phyloP scores from a whole-genome alignment of 129 eudicot genomes.

The Arctium minus region DNA sequence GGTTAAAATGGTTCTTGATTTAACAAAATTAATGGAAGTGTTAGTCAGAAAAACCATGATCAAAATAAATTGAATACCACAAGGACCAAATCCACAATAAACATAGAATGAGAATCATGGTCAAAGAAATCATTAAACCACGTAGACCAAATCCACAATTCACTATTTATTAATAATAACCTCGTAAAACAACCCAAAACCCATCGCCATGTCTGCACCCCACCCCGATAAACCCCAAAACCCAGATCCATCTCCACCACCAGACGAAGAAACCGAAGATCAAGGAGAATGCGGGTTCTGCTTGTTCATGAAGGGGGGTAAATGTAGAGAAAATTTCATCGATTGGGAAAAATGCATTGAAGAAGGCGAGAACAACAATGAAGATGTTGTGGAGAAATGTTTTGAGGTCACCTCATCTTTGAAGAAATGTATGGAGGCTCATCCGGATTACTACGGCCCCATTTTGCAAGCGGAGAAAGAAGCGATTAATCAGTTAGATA shows the following conservation, averaged over 20 bases:
- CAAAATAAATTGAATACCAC: no score
- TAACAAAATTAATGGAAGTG: no score
- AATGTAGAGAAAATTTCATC: conserved; percentile 45
- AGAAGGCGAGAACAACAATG: conserved; percentile 64
- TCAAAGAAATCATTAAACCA: no score
- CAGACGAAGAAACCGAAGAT: neutral
- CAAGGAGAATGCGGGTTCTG: conserved; percentile 58
- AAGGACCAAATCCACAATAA: no score
- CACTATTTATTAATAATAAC: no score
- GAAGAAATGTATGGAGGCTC: conserved; percentile 32
- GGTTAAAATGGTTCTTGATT: no score
- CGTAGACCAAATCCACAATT: no score
- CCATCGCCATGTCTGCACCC: conserved; percentile 4
- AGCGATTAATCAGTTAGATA: conserved; percentile 21
- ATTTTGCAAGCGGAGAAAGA: conserved; percentile 24
- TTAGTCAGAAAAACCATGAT: no score
- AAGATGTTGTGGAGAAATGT: conserved; percentile 48
- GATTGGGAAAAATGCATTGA: conserved; percentile 62
- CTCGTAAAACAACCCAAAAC: neutral
- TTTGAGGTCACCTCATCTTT: conserved; percentile 34
- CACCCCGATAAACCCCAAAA: neutral
- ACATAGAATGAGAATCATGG: no score
- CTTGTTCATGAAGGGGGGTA: conserved; percentile 66
- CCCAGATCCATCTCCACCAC: conserved; percentile 7
- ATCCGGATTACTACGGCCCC: conserved; percentile 29